Base-by-base conservation (phyloP, 176 grass and related monocot genomes). In the Thalia dealbata region DNA sequence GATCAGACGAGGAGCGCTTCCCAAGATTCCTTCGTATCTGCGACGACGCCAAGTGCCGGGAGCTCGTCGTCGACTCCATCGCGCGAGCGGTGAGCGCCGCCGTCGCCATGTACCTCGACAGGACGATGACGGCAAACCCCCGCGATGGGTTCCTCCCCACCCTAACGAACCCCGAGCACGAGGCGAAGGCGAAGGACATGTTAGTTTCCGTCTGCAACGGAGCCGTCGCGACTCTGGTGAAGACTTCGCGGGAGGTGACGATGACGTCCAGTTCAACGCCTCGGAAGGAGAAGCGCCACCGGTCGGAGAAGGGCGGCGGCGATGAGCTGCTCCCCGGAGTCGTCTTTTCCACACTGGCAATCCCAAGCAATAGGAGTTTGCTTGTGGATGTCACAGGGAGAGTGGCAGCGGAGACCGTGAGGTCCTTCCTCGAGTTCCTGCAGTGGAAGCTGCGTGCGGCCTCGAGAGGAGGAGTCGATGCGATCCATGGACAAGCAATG, bases 181-280 rank as follows among this genome's bases (percentile, higher is more conserved):
- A 92, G 75, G 86, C 74, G 24, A 84, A 82, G 84, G 63, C 92
- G 79, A 96, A 92, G 89, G 86, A 92, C 59, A n/a, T 96, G 22
- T 74, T 85, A 3, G 86, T 96, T 3, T 87, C 92, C 11, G 73
- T 92, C 44, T 83, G 92, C 77, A 96, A 96, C n/a, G 92, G 92
- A 16, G 92, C 86, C 7, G 82, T 96, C 0, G 86, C 87, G 59
- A 92, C 92, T 0, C 88, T 92, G 55, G 75, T 96, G 44, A 87
- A 83, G 78, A 92, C 89, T 10, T 92, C 80, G 28, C 84, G 84
- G 48, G 78, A 85, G 67, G 82, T 80, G n/a, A 69, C 43, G 30
- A 69, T 56, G 14, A 18, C 56, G 18, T 45, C 73, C 6, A 63
- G 3, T 32, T 46, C 56, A 7, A 25, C 19, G 19, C 41, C 30